phyloP scores from a whole-genome alignment of 1,284 basidiomycete genomes.

The Quambalaria eucalypti region DNA sequence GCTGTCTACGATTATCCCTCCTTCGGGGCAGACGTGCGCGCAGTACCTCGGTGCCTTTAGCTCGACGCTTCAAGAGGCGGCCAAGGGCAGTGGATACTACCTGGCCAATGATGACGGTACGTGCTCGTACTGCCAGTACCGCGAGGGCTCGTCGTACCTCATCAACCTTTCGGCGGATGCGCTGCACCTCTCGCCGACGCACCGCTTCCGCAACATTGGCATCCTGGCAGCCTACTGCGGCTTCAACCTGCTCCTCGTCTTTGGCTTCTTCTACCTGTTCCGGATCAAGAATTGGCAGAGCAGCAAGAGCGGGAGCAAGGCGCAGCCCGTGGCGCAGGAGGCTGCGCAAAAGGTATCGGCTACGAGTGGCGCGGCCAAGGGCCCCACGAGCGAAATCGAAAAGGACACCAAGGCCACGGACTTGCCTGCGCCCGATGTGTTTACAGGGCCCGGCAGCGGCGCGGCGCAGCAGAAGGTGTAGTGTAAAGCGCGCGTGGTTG shows the following conservation, averaged over 20 bases:
- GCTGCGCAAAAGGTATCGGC: too few species aligned
- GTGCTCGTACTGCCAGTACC: conserved; percentile 49
- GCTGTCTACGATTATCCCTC: conserved; percentile 47
- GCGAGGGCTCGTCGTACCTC: conserved; percentile 56
- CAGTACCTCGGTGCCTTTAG: conserved; percentile 48
- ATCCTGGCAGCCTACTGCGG: conserved; percentile 59
- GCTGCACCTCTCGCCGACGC: conserved; percentile 12
- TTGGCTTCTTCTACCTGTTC: conserved; percentile 31
- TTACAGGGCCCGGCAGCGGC: too few species aligned
- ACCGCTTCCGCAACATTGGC: conserved; percentile 31
- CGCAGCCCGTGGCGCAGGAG: too few species aligned
- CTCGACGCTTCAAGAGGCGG: conserved; percentile 13
- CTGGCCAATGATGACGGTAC: conserved; percentile 44
- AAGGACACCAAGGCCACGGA: too few species aligned
- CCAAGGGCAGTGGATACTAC: conserved; percentile 23
- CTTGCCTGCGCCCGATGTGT: too few species aligned
- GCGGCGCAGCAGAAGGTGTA: too few species aligned
- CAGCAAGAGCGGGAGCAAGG: too few species aligned
- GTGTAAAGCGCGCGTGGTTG: too few species aligned
- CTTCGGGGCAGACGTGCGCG: conserved; percentile 48
- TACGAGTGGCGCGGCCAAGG: too few species aligned
- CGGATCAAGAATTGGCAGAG: too few species aligned
- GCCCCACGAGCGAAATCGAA: too few species aligned
- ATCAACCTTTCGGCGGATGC: conserved; percentile 14
- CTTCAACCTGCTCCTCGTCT: conserved; percentile 52